Conservation (phyloP, 768 basidiomycete genomes). For the Rhodotorula babjevae region DNA sequence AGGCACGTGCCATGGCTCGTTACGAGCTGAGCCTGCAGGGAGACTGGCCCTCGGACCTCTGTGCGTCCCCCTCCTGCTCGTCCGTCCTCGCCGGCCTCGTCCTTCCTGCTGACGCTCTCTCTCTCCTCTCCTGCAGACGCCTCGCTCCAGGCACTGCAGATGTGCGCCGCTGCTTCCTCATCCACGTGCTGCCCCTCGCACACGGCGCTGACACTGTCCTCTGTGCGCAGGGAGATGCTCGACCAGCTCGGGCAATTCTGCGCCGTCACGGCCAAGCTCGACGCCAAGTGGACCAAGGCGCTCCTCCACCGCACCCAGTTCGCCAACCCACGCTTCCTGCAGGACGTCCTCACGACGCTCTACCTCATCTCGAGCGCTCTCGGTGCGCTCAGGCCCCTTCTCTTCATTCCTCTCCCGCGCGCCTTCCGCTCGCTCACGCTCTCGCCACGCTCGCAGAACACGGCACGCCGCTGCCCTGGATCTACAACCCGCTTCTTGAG, state of each 20-base stretch:
- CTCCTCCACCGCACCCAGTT: conserved; percentile 38
- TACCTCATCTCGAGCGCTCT: conserved; percentile 29
- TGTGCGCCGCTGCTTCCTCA: background rate
- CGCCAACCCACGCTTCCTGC: conserved; percentile 36
- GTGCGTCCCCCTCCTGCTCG: background rate
- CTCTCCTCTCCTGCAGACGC: background rate
- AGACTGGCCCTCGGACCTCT: conserved; percentile 30
- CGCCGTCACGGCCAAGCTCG: conserved; percentile 24
- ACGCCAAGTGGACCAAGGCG: conserved; percentile 36
- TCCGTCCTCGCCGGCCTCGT: background rate
- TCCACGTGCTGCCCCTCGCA: background rate
- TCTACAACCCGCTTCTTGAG: conserved; percentile 39
- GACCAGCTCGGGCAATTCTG: conserved; percentile 36
- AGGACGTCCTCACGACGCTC: conserved; percentile 23
- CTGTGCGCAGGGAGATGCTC: conserved; percentile 30
- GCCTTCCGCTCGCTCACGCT: background rate
- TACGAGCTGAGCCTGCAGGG: conserved; percentile 38
- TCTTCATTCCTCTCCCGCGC: no score
- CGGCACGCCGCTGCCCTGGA: conserved; percentile 22
- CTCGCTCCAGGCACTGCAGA: conserved; percentile 22
- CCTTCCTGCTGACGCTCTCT: background rate
- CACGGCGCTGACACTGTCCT: background rate
- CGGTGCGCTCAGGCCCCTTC: no score
- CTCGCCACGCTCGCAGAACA: background rate
- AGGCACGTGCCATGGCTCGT: conserved; percentile 22